A percentile compares a stretch with the other conserved stretches of the same genome.
Evolutionary conservation across 169 alveolate genomes (phyloP).

Genomic region (Eimeria nieschulzi): DNA sequence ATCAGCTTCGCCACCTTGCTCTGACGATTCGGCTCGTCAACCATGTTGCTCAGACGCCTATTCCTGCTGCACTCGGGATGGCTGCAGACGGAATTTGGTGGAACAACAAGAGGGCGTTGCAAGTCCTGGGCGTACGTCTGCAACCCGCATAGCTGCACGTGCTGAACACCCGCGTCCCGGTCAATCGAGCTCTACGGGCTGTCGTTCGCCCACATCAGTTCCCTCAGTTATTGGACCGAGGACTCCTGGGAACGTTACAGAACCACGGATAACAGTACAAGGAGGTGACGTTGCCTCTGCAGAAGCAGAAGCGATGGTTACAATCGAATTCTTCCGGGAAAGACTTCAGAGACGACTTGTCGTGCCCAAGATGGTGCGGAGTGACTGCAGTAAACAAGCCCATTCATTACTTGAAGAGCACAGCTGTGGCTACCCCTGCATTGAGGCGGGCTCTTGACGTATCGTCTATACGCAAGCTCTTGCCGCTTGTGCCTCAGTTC

Average conservation of each 20-base stretch:
- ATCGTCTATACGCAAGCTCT: background rate
- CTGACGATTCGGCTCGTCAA: background rate
- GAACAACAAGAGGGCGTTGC: constrained; percentile 9
- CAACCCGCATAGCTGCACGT: constrained; percentile 1
- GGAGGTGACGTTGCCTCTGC: constrained; percentile 68
- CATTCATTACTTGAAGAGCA: background rate
- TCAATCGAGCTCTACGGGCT: background rate
- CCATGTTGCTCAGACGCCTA: constrained; percentile 21
- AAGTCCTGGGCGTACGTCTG: background rate
- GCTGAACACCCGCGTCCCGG: constrained; percentile 23
- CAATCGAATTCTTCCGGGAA: constrained; percentile 63
- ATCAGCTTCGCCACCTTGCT: background rate
- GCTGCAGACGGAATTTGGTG: constrained; percentile 2
- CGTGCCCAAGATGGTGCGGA: constrained; percentile 68
- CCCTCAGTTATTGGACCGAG: constrained; percentile 37
- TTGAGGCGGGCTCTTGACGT: background rate
- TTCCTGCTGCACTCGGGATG: constrained; percentile 27
- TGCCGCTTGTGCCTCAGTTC: background rate
- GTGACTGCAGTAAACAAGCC: background rate
- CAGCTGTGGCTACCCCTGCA: background rate
- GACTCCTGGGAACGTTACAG: constrained; percentile 31
- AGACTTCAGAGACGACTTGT: constrained; percentile 59
- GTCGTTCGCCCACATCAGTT: constrained; percentile 37
- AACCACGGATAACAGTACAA: background rate
- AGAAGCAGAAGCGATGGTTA: constrained; percentile 72